phyloP scores from a whole-genome alignment of 805 yeast species.

The Saccharomycopsis schoenii region DNA sequence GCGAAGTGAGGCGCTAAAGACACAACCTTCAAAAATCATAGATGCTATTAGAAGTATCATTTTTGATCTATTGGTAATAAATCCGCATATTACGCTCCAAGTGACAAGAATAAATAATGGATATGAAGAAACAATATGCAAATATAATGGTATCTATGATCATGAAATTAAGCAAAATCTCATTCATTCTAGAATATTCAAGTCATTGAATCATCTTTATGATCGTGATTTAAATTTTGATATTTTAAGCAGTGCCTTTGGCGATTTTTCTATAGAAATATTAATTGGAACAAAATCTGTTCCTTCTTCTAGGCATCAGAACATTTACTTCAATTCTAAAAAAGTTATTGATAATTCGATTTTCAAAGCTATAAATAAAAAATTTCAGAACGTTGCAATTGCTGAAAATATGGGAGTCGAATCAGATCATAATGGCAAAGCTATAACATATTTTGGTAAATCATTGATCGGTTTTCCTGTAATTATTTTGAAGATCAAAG shows the following conservation, averaged over 20 bases:
- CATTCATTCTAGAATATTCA: slow-evolving; percentile 16
- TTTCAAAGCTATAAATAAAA: slow-evolving; percentile 2
- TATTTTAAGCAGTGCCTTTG: not conserved
- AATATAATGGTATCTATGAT: not conserved
- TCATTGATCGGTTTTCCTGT: not conserved
- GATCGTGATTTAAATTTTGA: not conserved
- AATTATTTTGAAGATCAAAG: not conserved
- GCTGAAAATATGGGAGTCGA: not conserved
- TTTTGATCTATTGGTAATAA: slow-evolving; percentile 24
- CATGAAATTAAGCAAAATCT: not conserved
- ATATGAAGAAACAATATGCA: not conserved
- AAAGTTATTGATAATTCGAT: slow-evolving; percentile 21
- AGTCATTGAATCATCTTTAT: slow-evolving; percentile 22
- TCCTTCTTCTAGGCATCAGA: slow-evolving; percentile 33
- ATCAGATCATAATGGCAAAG: not conserved
- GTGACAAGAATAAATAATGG: slow-evolving; percentile 3
- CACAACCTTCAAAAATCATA: slow-evolving; percentile 20
- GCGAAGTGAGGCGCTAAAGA: not conserved
- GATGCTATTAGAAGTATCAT: slow-evolving; percentile 26
- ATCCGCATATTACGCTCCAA: slow-evolving; percentile 22
- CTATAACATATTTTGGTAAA: not conserved
- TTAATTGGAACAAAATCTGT: slow-evolving; percentile 30
- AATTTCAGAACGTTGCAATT: not conserved
- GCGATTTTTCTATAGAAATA: not conserved
- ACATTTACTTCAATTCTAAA: slow-evolving; percentile 36